phyloP scores from a whole-genome alignment of 805 yeast species.

The Yarrowia keelungensis region DNA sequence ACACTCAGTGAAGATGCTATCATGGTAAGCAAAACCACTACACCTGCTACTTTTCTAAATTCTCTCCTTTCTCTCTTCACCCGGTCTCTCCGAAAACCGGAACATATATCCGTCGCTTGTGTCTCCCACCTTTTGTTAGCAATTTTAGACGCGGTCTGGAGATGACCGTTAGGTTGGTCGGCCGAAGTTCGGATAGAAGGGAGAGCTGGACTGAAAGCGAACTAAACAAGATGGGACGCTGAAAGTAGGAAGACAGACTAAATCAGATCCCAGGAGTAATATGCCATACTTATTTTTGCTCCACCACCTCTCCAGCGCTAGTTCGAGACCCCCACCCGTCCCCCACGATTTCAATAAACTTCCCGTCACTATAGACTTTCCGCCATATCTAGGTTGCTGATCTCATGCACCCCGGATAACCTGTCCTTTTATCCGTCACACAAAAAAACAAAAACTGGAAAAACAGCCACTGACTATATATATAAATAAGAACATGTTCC shows the following conservation, averaged over 20 bases:
- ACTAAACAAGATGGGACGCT: no score
- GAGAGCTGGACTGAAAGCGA: no score
- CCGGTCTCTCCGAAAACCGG: slow-evolving; percentile 2
- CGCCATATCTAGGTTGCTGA: background rate
- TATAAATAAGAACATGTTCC: background rate
- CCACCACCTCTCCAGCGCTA: background rate
- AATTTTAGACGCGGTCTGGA: slow-evolving; percentile 18
- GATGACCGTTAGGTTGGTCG: background rate
- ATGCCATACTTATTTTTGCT: background rate
- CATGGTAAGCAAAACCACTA: no score
- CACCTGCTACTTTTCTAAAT: no score
- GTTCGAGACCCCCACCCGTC: background rate
- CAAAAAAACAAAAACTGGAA: background rate
- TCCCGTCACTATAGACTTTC: background rate
- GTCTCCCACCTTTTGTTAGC: background rate
- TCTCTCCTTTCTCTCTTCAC: background rate
- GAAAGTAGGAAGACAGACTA: background rate
- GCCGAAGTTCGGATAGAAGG: background rate
- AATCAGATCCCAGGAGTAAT: background rate
- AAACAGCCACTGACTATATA: background rate
- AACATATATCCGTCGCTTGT: slow-evolving; percentile 11
- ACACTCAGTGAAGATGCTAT: no score
- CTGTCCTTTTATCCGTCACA: slow-evolving; percentile 8
- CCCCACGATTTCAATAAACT: background rate
- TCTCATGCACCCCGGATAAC: slow-evolving; percentile 28